phyloP scores from a whole-genome alignment of 257 asterid genomes.

The Scutellaria baicalensis region DNA sequence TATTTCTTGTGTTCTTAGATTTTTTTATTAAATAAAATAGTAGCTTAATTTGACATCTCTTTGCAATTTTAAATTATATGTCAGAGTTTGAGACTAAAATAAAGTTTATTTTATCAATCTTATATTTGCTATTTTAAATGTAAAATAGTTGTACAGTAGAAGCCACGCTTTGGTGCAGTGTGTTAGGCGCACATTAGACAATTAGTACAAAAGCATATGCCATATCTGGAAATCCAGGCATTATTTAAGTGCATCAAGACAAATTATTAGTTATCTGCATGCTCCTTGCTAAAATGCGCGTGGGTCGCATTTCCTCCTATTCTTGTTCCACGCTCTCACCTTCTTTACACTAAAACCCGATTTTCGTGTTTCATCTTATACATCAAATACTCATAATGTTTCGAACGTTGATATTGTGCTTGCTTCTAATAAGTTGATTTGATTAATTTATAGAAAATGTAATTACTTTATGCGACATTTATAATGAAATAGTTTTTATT shows the following conservation, averaged over 20 bases:
- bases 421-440: no score
- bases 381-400: neutral
- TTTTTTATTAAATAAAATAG: no score
- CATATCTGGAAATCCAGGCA: slow-evolving; percentile 7
- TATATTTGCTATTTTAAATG: neutral
- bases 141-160: neutral
- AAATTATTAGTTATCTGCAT: slow-evolving; percentile 15
- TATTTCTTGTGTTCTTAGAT: no score
- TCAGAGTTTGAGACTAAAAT: no score
- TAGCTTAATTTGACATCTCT: no score
- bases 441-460: no score
- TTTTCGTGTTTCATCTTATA: slow-evolving; percentile 8
- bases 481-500: no score
- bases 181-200: slow-evolving; percentile 20
- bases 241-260: neutral
- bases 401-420: no score
- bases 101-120: no score
- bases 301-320: slow-evolving; percentile 17
- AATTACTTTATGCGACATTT: no score
- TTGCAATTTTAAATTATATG: no score
- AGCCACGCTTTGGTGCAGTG: slow-evolving; percentile 10
- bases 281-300: slow-evolving; percentile 22
- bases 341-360: neutral
- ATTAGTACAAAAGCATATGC: slow-evolving; percentile 4
- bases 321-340: no score